These are phyloP conservation scores for Alternaria triticina DNA, from an alignment of 2,329 filamentous ascomycete species.

Conservation along the genomic window DNA sequence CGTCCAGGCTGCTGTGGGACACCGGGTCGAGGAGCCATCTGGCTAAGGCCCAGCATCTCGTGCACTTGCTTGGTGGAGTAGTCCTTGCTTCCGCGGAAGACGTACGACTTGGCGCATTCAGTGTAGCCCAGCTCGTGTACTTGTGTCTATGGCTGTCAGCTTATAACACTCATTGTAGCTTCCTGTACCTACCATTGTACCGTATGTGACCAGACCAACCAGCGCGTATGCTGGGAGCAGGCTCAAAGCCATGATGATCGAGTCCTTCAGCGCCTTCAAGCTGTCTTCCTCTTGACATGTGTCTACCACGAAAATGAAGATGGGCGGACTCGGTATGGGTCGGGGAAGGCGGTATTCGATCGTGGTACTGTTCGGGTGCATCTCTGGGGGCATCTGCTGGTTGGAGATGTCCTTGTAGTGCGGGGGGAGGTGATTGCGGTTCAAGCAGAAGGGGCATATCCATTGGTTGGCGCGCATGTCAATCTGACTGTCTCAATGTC, in stretches of 20 bases:
- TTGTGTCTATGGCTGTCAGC: conserved; percentile 68
- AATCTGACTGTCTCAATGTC: conserved; percentile 66
- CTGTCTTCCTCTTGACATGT: conserved; percentile 89
- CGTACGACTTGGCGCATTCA: conserved; percentile 97
- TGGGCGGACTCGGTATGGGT: conserved; percentile 83
- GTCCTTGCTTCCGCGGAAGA: conserved; percentile 97
- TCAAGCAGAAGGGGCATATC: conserved; percentile 89
- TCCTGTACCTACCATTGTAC: conserved; percentile 76
- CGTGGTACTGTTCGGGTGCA: conserved; percentile 83
- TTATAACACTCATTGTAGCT: neutral
- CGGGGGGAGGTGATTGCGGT: conserved; percentile 79
- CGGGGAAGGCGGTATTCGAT: conserved; percentile 85
- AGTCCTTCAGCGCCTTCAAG: conserved; percentile 81
- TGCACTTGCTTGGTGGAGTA: conserved; percentile 99
- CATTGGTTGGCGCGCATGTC: conserved; percentile 83
- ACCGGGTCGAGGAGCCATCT: conserved; percentile 72
- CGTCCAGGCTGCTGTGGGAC: conserved; percentile 76
- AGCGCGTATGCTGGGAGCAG: conserved; percentile 81
- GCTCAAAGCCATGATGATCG: conserved; percentile 83
- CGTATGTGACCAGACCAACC: conserved; percentile 84
- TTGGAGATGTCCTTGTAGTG: conserved; percentile 91
- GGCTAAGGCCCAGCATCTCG: conserved; percentile 90
- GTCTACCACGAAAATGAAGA: conserved; percentile 87
- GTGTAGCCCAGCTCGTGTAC: conserved; percentile 98
- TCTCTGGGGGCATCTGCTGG: conserved; percentile 81